Evolutionary conservation across 2,329 filamentous ascomycete genomes (phyloP).

Genomic region (Thermothelomyces thermophilus): DNA sequence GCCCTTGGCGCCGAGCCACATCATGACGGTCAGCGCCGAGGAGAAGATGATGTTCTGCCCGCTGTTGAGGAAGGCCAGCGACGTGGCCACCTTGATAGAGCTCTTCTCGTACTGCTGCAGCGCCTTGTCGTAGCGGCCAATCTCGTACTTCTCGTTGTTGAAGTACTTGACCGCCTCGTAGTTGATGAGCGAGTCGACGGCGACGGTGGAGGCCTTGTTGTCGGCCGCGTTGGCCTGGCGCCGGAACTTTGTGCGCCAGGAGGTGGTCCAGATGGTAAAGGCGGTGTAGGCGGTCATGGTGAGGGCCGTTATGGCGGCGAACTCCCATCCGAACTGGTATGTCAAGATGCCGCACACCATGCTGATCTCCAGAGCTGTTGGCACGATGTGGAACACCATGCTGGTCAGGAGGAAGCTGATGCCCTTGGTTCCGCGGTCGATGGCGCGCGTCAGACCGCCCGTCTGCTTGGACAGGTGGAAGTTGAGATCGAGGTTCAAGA

Average conservation of each 20-base stretch:
- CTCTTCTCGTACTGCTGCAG: slow-evolving; percentile 82
- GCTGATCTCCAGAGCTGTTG: slow-evolving; percentile 86
- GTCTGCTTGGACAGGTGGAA: slow-evolving; percentile 95
- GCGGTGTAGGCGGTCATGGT: slow-evolving; percentile 93
- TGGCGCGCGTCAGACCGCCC: slow-evolving; percentile 84
- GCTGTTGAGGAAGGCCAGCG: slow-evolving; percentile 83
- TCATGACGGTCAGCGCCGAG: slow-evolving; percentile 88
- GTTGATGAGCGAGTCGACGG: slow-evolving; percentile 95
- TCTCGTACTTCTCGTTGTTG: slow-evolving; percentile 96
- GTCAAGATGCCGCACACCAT: slow-evolving; percentile 96
- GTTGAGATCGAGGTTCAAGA: slow-evolving; percentile 80
- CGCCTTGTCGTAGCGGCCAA: slow-evolving; percentile 81
- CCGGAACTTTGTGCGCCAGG: slow-evolving; percentile 95
- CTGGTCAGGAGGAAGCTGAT: slow-evolving; percentile 95
- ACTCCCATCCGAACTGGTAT: slow-evolving; percentile 88
- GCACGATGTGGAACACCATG: slow-evolving; percentile 97
- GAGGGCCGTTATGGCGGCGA: slow-evolving; percentile 79
- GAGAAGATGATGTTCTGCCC: slow-evolving; percentile 98
- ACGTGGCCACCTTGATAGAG: slow-evolving; percentile 95
- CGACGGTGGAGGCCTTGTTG: slow-evolving; percentile 89
- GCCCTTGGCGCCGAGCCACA: slow-evolving; percentile 91
- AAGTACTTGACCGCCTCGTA: slow-evolving; percentile 99
- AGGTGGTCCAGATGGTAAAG: slow-evolving; percentile 95
- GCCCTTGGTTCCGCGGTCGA: slow-evolving; percentile 95
- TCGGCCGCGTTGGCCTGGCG: slow-evolving; percentile 94